Base-by-base conservation (phyloP, 2,329 filamentous ascomycete species). In the Lanzia echinophila region DNA sequence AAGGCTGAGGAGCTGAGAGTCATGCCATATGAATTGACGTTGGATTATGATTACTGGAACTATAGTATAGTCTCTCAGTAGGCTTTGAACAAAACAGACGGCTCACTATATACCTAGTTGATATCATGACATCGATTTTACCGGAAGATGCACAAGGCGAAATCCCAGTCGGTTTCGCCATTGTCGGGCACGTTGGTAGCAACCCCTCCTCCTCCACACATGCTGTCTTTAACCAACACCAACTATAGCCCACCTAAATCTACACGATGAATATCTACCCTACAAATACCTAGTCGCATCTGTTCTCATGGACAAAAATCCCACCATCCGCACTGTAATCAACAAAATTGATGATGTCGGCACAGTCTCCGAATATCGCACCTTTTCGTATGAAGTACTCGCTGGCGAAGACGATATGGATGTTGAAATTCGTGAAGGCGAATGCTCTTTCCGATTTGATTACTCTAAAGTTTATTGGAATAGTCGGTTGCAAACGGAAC, bases 391-490 rank as follows among this genome's bases (percentile, higher is more conserved):
- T 73, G 94, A 99, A 72, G 80, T 97, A 13, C 80, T 99, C 0
- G 84, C 84, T 1, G 94, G 94, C 0, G 79, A 83, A 0, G 82
- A 90, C 63, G 85, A 97, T 65, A 75, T 96, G 70, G 83, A 91
- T 50, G 94, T 99, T 52, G 82, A 88, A 58, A 79, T 94, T 50
- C 82, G 81, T 60, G 90, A 96, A 72, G 86, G 88, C 63, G 81
- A 83, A 57, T 97, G 94, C 73, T 75, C 78, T n/a, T 99, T 96
- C 73, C 78, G 78, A 53, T 97, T 99, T 70, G 88, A 99, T 74
- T 99, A 95, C 70, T 82, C 87, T 58, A 95, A 95, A 63, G 94
- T 99, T 3, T 99, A 99, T 76, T 99, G 92, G 92, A 99, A 99
- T 72, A 90, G 84, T 65, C 84, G 92, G 62, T 81, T 99, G 13